Evolutionary conservation across 2,329 filamentous ascomycete species (phyloP).

Genomic region (Trichoderma sp.): DNA sequence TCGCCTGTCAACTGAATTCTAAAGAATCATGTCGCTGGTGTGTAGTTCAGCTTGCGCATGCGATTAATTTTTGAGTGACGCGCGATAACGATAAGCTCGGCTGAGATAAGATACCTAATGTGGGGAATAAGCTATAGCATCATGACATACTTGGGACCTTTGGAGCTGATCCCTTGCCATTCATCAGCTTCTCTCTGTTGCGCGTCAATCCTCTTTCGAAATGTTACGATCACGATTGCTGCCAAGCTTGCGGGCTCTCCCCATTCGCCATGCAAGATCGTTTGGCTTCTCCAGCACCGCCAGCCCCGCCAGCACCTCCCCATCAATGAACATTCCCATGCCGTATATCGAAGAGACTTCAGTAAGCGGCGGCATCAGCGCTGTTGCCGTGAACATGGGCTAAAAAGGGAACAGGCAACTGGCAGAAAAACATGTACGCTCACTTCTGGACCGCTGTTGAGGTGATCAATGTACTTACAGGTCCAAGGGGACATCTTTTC

Average conservation of each 20-base stretch:
- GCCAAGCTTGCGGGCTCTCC: constrained; percentile 38
- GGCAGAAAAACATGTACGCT: constrained; percentile 75
- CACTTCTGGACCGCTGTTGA: no score
- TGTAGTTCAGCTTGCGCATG: background rate
- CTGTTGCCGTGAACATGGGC: constrained; percentile 4
- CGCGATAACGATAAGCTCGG: constrained; percentile 19
- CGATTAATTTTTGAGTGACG: constrained; percentile 16
- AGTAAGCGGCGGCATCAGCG: constrained; percentile 32
- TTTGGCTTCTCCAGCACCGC: constrained; percentile 46
- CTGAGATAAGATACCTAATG: background rate
- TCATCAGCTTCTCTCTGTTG: background rate
- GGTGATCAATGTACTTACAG: constrained; percentile 24
- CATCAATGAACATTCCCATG: constrained; percentile 51
- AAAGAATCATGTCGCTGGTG: constrained; percentile 25
- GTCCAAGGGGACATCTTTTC: constrained; percentile 76
- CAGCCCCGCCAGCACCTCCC: constrained; percentile 30
- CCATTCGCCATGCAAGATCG: constrained; percentile 39
- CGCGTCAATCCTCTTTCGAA: constrained; percentile 17
- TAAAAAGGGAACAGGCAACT: constrained; percentile 59
- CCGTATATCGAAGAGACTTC: constrained; percentile 57
- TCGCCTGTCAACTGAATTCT: constrained; percentile 25
- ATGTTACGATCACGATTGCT: constrained; percentile 34
- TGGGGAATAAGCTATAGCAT: constrained; percentile 11
- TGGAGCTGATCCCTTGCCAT: background rate
- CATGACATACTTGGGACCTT: background rate